Base-by-base conservation (phyloP, 805 yeast species). In the Candida maris region DNA sequence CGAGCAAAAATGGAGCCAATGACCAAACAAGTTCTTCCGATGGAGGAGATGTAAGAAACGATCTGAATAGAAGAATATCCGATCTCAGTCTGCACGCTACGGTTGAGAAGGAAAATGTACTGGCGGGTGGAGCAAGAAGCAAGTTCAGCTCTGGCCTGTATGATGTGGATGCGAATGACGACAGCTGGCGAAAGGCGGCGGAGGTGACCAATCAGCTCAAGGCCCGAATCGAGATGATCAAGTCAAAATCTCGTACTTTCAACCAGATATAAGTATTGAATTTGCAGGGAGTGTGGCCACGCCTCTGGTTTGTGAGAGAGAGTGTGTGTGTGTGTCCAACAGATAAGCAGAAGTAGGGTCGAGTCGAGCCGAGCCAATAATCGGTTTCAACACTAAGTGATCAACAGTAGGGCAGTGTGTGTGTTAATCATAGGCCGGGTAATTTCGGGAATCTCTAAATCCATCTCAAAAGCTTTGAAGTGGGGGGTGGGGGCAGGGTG, bases 221-320 rank as follows among this genome's bases (percentile, higher is more conserved):
- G 56, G 94, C 88, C 1, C 67, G 96, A 49, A 88, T 88, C 30
- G 94, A 85, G 59, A 81, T 82, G 59, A 87, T 88, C 96, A 84
- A 84, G 54, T 85, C 85, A 9, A 69, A 81, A 31, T 42, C 59
- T 3, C 45, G 57, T 30, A 42, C 54, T 9, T 41, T 56, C 34
- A 57, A 49, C 25, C 55, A 49, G 26, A 22, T 49, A 19, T 50
- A 32, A 37, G 24, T 21, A 21, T 21, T 21, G 8, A 21, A 8
- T 8, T 21, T 8, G 24, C 12, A 21, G 24, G 8, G 24, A 21
- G 24, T 8, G 24, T 21, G 8, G 10, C 12, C 24, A 21, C 24
- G 24, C n/a, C n/a, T n/a, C n/a, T n/a, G n/a, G n/a, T n/a, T n/a
- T n/a, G n/a, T n/a, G n/a, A n/a, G n/a, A n/a, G n/a, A n/a, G n/a